Conservation (phyloP, 2,329 filamentous ascomycete species). For the Calonectria ilicicola region DNA sequence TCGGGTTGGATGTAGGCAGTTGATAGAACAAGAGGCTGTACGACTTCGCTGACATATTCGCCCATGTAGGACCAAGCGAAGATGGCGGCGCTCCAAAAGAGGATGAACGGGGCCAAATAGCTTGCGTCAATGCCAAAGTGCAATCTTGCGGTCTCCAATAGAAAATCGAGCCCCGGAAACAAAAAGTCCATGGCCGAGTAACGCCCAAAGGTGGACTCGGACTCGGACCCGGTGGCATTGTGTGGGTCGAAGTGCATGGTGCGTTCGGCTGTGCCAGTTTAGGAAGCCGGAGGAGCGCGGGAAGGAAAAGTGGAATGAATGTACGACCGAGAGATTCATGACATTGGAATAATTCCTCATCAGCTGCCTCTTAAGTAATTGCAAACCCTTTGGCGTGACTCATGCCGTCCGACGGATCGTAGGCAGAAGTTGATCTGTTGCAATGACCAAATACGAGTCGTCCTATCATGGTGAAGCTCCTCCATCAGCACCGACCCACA, state of each 20-base stretch:
- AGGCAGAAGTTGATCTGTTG: not conserved
- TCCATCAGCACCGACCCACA: not conserved
- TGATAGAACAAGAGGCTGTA: not conserved
- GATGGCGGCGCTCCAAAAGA: not conserved
- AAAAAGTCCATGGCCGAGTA: not conserved
- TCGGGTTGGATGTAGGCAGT: not conserved
- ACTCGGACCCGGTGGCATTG: not conserved
- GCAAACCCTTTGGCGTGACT: not conserved
- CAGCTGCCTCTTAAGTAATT: not conserved
- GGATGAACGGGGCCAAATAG: not conserved
- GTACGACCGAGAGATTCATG: not conserved
- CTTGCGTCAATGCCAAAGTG: not conserved
- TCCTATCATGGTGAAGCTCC: not conserved
- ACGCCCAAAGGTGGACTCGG: not conserved
- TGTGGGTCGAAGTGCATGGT: not conserved
- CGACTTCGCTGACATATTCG: not conserved
- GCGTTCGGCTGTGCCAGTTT: not conserved
- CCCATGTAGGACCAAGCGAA: not conserved
- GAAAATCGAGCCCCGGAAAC: not conserved
- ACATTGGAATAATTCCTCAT: too few relatives aligned
- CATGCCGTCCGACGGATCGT: not conserved
- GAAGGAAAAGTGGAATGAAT: not conserved
- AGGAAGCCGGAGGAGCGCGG: conserved; percentile 1
- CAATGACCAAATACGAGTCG: not conserved
- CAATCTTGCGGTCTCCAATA: not conserved